Evolutionary conservation across 345 rosid species (phyloP).

Genomic region (Citrus mangshanensis): DNA sequence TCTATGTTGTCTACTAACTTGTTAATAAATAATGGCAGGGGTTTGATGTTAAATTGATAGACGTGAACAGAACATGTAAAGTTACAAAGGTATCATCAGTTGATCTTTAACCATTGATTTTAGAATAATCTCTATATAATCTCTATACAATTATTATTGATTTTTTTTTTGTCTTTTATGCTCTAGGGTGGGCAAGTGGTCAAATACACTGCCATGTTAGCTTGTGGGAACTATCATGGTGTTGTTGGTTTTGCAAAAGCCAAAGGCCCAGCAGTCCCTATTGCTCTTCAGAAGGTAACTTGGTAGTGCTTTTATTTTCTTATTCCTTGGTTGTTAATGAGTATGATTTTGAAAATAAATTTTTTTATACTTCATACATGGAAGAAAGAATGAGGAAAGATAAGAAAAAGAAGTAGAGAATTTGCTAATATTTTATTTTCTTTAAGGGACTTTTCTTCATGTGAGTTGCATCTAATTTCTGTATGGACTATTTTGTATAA

Average conservation of each 20-base stretch:
- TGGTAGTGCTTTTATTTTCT: slow-evolving; percentile 2
- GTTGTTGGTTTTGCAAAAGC: slow-evolving; percentile 90
- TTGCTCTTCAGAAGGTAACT: slow-evolving; percentile 87
- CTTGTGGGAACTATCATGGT: slow-evolving; percentile 91
- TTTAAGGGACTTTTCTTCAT: not conserved
- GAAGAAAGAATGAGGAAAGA: not conserved
- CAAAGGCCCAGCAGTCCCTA: slow-evolving; percentile 66
- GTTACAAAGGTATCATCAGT: slow-evolving; percentile 73
- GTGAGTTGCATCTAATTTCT: not conserved
- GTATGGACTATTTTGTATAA: not conserved
- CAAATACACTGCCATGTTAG: slow-evolving; percentile 77
- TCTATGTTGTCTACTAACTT: slow-evolving; percentile 8
- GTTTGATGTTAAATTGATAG: slow-evolving; percentile 80
- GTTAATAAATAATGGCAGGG: slow-evolving; percentile 53
- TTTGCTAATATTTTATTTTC: not conserved
- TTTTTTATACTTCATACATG: no score
- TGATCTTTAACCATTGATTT: not conserved
- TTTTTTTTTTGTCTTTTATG: slow-evolving; percentile 14
- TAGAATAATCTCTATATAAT: not conserved
- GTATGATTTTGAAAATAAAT: not conserved
- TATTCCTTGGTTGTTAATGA: not conserved
- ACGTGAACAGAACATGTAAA: slow-evolving; percentile 84
- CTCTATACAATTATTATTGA: slow-evolving; percentile 6
- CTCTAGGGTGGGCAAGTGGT: slow-evolving; percentile 72
- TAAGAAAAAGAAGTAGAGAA: not conserved